Evolutionary conservation across 2,329 filamentous ascomycete genomes (phyloP), one percentile per base, ranked within the genome.

Genomic region (Alternaria atra): DNA sequence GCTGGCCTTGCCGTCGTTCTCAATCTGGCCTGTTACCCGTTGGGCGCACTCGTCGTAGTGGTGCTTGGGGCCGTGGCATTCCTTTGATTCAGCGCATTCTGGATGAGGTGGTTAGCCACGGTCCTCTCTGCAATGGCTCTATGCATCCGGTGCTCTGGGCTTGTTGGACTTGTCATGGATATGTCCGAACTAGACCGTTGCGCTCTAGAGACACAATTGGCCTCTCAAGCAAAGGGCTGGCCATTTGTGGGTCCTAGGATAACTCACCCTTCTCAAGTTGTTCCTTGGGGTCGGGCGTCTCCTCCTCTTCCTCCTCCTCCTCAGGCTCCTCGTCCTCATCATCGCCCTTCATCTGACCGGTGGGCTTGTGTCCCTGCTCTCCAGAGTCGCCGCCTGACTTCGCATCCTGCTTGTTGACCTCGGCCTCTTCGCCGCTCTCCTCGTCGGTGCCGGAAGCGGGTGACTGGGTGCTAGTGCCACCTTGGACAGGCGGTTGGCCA

Each of bases 41-140:
- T 97, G 94, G 73, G 94, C 93, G 81, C 95, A 99, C 84, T 97
- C 93, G 71, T 98, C 94, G 81, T 91, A 98, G 87, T 99, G 95
- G 87, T 98, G 94, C 89, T 98, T 99, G 78, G 88, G 87, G 61
- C 91, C 90, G 64, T 90, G 86, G 84, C 95, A 99, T 82, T 91
- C 85, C 81, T 90, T 87, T 68, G 93, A 93, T 81, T 94, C 89
- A 82, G 88, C 88, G 88, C 95, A 99, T 79, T 97, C 95, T 98
- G 81, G 71, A 40, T 37, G 34, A 69, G 62, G 73, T 56, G 35
- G 62, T 69, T 63, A 74, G 71, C 63, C 46, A 57, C 50, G 52
- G 52, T 39, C 23, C 48, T n/a, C 7, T 37, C 13, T 40, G 47
- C 29, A 35, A 43, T 61, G 58, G 20, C 27, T 25, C 30, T 29